Evolutionary conservation across 345 rosid genomes (phyloP).

Genomic region (Arabidopsis arenosa): DNA sequence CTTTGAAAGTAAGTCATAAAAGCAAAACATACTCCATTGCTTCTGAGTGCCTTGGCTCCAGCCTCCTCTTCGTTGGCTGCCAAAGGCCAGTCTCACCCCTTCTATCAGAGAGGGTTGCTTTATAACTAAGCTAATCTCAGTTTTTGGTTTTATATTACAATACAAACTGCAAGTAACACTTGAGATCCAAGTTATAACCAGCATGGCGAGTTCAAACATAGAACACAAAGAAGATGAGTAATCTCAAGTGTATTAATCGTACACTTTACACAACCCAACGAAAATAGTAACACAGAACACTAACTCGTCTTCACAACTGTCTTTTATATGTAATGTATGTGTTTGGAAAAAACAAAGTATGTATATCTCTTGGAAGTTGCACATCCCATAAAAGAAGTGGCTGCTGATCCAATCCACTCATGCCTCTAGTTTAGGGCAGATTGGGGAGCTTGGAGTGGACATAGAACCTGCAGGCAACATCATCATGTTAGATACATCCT

Average conservation of each 20-base stretch:
- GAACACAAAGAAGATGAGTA: not conserved
- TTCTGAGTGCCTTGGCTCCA: not conserved
- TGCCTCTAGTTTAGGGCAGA: constrained; percentile 48
- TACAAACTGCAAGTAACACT: not conserved
- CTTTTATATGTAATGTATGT: constrained; percentile 26
- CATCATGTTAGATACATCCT: constrained; percentile 9
- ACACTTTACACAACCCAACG: constrained; percentile 25
- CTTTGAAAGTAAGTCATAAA: not conserved
- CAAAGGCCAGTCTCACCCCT: too few relatives aligned
- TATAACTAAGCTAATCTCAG: not conserved
- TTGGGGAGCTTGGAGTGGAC: constrained; percentile 45
- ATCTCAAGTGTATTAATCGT: constrained; percentile 27
- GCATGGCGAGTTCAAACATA: not conserved
- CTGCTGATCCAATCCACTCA: constrained; percentile 17
- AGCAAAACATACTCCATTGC: not conserved
- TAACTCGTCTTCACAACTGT: constrained; percentile 14
- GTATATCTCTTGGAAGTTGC: constrained; percentile 19
- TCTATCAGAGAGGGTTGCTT: not conserved
- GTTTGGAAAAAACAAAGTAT: constrained; percentile 3
- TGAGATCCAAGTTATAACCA: not conserved
- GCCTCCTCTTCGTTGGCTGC: not conserved
- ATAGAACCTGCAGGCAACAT: constrained; percentile 45
- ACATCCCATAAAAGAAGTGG: constrained; percentile 7
- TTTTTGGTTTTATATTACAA: not conserved
- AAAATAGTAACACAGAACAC: constrained; percentile 16